Percentiles rank a stretch among this genome's conserved stretches.
Conservation (phyloP, 108 stramenopile genomes). For the Cyclostephanos tholiformis region DNA sequence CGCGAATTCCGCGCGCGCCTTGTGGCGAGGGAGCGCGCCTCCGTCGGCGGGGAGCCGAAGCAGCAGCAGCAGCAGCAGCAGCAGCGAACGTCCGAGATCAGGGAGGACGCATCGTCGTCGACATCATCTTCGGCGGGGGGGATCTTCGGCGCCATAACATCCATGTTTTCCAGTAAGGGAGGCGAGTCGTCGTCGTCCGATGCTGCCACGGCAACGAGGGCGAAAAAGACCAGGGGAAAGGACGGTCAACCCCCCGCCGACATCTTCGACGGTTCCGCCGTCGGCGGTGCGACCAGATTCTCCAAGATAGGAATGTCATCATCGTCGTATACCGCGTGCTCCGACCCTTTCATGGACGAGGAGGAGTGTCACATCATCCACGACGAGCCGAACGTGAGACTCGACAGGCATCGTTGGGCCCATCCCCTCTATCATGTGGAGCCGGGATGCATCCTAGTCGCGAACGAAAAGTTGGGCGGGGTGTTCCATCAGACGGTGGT, state of each 20-base stretch:
- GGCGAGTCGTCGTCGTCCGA: constrained; percentile 18
- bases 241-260: constrained; percentile 14
- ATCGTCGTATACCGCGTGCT: constrained; percentile 26
- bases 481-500: constrained; percentile 91
- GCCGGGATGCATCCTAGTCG: constrained; percentile 83
- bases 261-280: constrained; percentile 68
- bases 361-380: constrained; percentile 78
- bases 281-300: constrained; percentile 57
- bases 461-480: constrained; percentile 88
- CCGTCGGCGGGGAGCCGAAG: not conserved
- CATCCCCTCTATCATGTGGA: constrained; percentile 80
- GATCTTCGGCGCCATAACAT: constrained; percentile 73
- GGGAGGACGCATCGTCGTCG: constrained; percentile 10
- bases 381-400: constrained; percentile 47
- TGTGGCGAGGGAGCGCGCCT: constrained; percentile 68
- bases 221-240: not conserved
- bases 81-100: not conserved
- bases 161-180: constrained; percentile 61
- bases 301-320: constrained; percentile 21
- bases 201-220: constrained; percentile 9
- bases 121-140: constrained; percentile 44
- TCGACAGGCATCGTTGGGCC: constrained; percentile 87
- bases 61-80: not conserved
- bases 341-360: constrained; percentile 77
- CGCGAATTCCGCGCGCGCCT: constrained; percentile 84